These are phyloP conservation scores for Fusarium setosum DNA, from an alignment of 2,329 filamentous ascomycete genomes.

Conservation along the genomic window DNA sequence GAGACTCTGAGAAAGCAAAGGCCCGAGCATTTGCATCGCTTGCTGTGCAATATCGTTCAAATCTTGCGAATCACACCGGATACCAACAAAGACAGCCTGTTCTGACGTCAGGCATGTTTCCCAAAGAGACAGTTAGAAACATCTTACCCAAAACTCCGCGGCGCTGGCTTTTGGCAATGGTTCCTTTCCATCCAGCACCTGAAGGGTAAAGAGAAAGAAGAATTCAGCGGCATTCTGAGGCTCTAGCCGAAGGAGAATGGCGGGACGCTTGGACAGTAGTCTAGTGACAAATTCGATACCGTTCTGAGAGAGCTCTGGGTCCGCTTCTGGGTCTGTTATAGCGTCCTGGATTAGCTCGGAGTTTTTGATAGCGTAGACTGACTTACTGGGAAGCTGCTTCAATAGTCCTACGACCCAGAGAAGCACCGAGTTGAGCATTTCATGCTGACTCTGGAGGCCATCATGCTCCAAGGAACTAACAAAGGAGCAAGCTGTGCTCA, in stretches of 20 bases:
- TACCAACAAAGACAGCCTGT: conserved; percentile 64
- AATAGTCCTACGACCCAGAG: conserved; percentile 73
- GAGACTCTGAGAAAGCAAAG: conserved; percentile 68
- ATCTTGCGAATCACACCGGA: conserved; percentile 56
- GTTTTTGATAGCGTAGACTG: not conserved
- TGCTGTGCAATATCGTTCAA: conserved; percentile 57
- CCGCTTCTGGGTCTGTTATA: conserved; percentile 71
- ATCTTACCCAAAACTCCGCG: conserved; percentile 78
- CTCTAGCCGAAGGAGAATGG: conserved; percentile 70
- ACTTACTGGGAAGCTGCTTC: conserved; percentile 68
- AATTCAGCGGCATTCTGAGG: conserved; percentile 68
- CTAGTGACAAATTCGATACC: conserved; percentile 78
- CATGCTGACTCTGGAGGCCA: conserved; percentile 55
- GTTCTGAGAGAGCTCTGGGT: conserved; percentile 78
- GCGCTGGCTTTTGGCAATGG: conserved; percentile 80
- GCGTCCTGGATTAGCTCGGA: not conserved
- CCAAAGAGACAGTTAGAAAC: not conserved
- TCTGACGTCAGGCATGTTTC: not conserved
- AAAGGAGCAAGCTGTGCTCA: conserved; percentile 79
- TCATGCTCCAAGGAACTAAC: conserved; percentile 67
- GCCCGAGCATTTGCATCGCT: conserved; percentile 70
- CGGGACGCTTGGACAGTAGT: conserved; percentile 69
- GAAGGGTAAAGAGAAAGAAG: conserved; percentile 78
- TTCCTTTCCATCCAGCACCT: conserved; percentile 77
- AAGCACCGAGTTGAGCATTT: conserved; percentile 64